A percentile compares a stretch with the other conserved stretches of the same genome.
Evolutionary conservation across 2,329 filamentous ascomycete species (phyloP).

Genomic region (Aspergillus candidus): DNA sequence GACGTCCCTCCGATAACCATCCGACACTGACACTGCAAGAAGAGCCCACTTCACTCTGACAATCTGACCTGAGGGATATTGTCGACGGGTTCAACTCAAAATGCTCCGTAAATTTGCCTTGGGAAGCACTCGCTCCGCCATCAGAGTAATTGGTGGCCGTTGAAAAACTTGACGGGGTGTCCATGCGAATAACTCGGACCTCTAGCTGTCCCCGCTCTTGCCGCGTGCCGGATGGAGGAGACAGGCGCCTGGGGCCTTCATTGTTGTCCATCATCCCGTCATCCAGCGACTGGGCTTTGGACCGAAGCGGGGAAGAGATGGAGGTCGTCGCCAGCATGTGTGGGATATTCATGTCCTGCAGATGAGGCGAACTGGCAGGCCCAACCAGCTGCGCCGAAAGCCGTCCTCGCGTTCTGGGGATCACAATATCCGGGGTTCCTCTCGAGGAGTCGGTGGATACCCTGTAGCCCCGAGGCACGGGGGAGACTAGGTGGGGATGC

Average conservation of each 20-base stretch:
- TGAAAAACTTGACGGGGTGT: not conserved
- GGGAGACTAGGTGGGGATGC: constrained; percentile 6
- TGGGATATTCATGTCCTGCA: constrained; percentile 26
- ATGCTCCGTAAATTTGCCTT: constrained; percentile 31
- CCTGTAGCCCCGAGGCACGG: not conserved
- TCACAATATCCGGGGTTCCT: constrained; percentile 11
- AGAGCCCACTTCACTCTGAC: constrained; percentile 2
- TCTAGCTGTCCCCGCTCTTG: too few species aligned
- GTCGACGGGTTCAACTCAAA: constrained; percentile 17
- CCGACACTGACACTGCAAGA: constrained; percentile 34
- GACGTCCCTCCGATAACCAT: constrained; percentile 38
- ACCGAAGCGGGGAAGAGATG: constrained; percentile 16
- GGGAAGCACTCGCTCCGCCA: constrained; percentile 7
- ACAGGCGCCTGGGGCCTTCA: not conserved
- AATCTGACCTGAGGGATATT: not conserved
- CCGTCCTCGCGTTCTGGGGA: constrained; percentile 20
- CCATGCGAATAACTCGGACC: too few species aligned
- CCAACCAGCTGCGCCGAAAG: constrained; percentile 9
- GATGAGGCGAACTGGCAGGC: constrained; percentile 20
- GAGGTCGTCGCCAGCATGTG: constrained; percentile 20
- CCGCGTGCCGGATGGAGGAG: too few species aligned
- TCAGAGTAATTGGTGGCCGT: constrained; percentile 1
- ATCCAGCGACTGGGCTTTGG: constrained; percentile 18
- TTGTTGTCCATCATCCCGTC: constrained; percentile 13
- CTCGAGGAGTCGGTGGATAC: constrained; percentile 11